A percentile compares a stretch with the other conserved stretches of the same genome.
Evolutionary conservation across 345 rosid species (phyloP).

Genomic region (Raphanus sativus): DNA sequence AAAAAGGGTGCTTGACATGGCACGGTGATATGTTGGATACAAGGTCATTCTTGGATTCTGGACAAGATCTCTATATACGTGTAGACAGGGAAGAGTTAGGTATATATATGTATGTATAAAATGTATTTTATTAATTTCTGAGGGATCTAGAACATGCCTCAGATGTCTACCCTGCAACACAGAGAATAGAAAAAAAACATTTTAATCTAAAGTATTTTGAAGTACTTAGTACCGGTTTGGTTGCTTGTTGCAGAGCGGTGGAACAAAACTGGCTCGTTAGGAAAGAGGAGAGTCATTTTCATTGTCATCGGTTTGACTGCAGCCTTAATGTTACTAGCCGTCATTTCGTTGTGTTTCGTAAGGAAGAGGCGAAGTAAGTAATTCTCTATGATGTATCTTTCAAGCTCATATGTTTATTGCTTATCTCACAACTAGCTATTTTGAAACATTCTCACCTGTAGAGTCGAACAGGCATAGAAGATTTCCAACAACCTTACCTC

Average conservation of each 20-base stretch:
- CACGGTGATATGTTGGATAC: no score
- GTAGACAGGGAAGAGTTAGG: no score
- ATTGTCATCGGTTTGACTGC: constrained; percentile 25
- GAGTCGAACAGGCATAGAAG: constrained; percentile 25
- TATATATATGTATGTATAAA: neutral
- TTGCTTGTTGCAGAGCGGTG: constrained; percentile 34
- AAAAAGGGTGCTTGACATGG: no score
- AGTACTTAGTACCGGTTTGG: neutral
- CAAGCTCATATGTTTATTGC: constrained; percentile 9
- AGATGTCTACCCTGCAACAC: neutral
- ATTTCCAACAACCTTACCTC: neutral
- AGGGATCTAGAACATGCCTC: neutral
- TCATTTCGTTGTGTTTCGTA: constrained; percentile 17
- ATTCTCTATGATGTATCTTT: neutral
- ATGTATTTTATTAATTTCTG: neutral
- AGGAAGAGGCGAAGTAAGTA: constrained; percentile 41
- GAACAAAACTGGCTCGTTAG: constrained; percentile 27
- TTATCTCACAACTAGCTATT: neutral
- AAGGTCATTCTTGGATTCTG: no score
- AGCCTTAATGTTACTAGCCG: constrained; percentile 21
- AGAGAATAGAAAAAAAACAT: neutral
- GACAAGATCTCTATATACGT: no score
- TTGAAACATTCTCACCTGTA: constrained; percentile 10
- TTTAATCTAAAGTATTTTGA: neutral
- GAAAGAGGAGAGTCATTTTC: constrained; percentile 31